Percentiles rank a stretch among this genome's conserved stretches.
Evolutionary conservation across 2,329 filamentous ascomycete genomes (phyloP).

Genomic region (Ophiocordyceps robertsii): DNA sequence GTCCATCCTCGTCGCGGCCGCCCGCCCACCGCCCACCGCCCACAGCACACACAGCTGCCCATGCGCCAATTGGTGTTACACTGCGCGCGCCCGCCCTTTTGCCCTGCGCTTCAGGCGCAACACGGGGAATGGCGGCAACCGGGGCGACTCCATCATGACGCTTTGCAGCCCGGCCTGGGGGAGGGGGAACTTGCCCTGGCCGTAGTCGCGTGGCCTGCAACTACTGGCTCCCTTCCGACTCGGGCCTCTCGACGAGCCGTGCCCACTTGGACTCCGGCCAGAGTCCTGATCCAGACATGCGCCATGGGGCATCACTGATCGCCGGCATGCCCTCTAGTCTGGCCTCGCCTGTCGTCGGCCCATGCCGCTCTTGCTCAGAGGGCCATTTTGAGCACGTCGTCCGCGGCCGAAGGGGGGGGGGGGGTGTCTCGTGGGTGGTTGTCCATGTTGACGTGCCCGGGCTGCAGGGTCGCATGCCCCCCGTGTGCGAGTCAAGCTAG

Average conservation of each 20-base stretch:
- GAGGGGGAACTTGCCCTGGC: background rate
- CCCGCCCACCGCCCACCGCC: no score
- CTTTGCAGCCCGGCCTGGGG: background rate
- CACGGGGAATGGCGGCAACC: background rate
- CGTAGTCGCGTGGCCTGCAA: slow-evolving; percentile 1
- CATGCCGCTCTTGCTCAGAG: background rate
- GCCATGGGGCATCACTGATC: background rate
- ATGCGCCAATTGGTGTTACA: background rate
- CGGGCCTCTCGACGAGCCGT: background rate
- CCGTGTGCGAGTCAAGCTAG: no score
- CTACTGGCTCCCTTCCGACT: slow-evolving; percentile 1
- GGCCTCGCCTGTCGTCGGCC: background rate
- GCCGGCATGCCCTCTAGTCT: background rate
- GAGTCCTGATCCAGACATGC: background rate
- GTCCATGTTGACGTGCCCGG: background rate
- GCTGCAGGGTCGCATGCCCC: background rate
- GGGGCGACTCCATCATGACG: background rate
- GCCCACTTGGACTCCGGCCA: background rate
- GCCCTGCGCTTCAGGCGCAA: background rate
- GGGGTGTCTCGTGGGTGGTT: background rate
- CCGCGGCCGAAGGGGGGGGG: background rate
- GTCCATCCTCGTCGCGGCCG: no score
- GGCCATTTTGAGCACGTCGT: no score
- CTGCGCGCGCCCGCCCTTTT: background rate
- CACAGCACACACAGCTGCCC: background rate